Evolutionary conservation across 768 basidiomycete genomes (phyloP), one percentile per base, ranked within the genome.

Genomic region (Boletus reticuloceps): DNA sequence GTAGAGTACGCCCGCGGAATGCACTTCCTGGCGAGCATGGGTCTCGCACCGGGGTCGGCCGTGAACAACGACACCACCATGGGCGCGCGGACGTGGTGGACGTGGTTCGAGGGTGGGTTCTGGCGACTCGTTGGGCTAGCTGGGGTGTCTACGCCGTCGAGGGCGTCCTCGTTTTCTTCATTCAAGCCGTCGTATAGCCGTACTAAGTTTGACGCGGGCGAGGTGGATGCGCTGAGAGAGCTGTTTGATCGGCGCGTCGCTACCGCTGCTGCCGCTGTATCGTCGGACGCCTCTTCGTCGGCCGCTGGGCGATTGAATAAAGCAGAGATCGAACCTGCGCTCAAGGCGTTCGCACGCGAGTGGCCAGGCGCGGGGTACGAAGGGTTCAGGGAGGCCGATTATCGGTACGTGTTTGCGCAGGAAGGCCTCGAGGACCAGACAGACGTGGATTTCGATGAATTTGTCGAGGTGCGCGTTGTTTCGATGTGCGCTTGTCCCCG

Each of bases 21-120:
- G 19, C 70, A 67, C 41, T 96, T 92, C 75, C 79, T 97, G 39
- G 78, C 76, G 54, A 88, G 82, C 61, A 98, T 98, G 96, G 95
- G 95, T 0, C 77, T 97, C 37, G 78, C 78, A 40, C 76, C 85
- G 65, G 83, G 56, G 42, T 38, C 34, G 34, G 36, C 13, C 27
- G 20, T 20, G 43, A 37, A 6, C 43, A 27, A 52, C 12, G 10
- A 5, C 7, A n/a, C 39, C 8, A 3, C 31, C 20, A 12, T 34
- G 12, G 40, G 29, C 17, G 27, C 57, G 59, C 68, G 42, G 50
- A 45, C 58, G 6, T 54, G 63, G 50, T 37, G 57, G 46, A 58
- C 65, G 39, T 63, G 56, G 64, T 37, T 59, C 25, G 51, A 54
- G 45, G 43, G 47, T 2, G 55, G 59, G 12, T 50, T 59, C n/a